Evolutionary conservation across 139 green algal species (phyloP).

Genomic region (Deuterostichococcus epilithicus): DNA sequence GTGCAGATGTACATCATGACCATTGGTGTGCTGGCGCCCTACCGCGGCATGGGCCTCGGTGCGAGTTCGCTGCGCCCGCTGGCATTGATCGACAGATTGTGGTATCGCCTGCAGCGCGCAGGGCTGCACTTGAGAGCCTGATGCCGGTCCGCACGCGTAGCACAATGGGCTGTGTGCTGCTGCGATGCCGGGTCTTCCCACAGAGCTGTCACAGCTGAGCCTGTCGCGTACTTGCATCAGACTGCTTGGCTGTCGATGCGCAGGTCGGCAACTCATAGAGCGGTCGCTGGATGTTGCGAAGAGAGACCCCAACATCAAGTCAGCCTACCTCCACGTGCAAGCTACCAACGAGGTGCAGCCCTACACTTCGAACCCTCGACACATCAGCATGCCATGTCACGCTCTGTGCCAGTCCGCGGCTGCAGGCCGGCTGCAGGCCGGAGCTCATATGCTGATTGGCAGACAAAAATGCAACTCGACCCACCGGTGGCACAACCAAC

Average conservation of each 20-base stretch:
- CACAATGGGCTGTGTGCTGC: no score
- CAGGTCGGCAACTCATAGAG: slow-evolving; percentile 48
- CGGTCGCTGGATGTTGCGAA: slow-evolving; percentile 27
- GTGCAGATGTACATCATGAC: slow-evolving; percentile 83
- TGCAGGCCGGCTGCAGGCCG: no score
- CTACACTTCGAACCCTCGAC: no score
- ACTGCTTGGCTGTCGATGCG: slow-evolving; percentile 4
- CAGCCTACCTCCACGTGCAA: slow-evolving; percentile 42
- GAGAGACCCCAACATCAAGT: slow-evolving; percentile 49
- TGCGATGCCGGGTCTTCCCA: no score
- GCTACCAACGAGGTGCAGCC: slow-evolving; percentile 1
- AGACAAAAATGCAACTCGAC: no score
- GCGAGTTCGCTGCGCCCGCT: not conserved
- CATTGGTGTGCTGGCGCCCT: slow-evolving; percentile 81
- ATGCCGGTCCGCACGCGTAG: no score
- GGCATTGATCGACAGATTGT: slow-evolving; percentile 5
- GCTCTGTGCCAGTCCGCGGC: no score
- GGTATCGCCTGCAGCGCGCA: not conserved
- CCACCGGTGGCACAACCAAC: no score
- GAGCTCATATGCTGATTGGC: no score
- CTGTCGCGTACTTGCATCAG: no score
- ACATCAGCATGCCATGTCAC: not conserved
- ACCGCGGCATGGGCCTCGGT: slow-evolving; percentile 70
- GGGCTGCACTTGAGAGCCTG: no score
- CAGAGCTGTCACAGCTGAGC: no score